Conservation (phyloP, 768 basidiomycete species). For the Leucosporidium creatinivorum region DNA sequence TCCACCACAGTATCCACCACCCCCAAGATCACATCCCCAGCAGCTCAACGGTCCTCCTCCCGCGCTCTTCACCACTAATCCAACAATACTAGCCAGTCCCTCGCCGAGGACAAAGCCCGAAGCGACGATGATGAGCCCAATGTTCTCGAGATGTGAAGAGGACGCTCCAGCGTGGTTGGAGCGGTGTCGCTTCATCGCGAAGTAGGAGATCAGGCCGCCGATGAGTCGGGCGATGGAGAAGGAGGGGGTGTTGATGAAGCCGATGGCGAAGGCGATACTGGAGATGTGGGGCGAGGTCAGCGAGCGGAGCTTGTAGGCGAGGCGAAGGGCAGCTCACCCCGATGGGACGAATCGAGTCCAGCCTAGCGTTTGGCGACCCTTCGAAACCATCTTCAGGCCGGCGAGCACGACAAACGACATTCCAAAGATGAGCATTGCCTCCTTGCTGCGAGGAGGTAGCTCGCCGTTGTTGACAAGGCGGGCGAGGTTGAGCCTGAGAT, state of each 20-base stretch:
- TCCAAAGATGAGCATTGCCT: conserved; percentile 75
- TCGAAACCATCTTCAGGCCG: conserved; percentile 56
- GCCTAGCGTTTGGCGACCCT: conserved; percentile 35
- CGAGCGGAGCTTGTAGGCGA: too few relatives aligned
- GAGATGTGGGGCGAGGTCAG: conserved; percentile 47
- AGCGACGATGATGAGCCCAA: conserved; percentile 74
- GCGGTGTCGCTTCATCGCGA: conserved; percentile 50
- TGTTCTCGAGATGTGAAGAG: conserved; percentile 39
- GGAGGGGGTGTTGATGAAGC: conserved; percentile 89
- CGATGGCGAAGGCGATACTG: conserved; percentile 34
- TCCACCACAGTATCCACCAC: conserved; percentile 29
- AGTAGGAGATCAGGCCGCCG: conserved; percentile 73
- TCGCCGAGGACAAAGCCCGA: conserved; percentile 95
- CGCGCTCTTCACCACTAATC: conserved; percentile 62
- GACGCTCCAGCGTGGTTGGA: conserved; percentile 40
- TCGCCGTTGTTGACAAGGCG: conserved; percentile 55
- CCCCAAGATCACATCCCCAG: conserved; percentile 58
- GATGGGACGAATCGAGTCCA: conserved; percentile 25
- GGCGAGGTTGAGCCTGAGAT: conserved; percentile 44
- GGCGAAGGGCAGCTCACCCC: conserved; percentile 59
- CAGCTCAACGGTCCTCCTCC: conserved; percentile 68
- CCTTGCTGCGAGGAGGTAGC: conserved; percentile 64
- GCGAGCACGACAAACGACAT: conserved; percentile 62
- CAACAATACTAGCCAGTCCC: conserved; percentile 76
- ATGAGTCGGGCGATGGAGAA: conserved; percentile 86